These are phyloP conservation scores for Nicotiana noctiflora DNA, from an alignment of 257 asterid species.

Conservation along the genomic window DNA sequence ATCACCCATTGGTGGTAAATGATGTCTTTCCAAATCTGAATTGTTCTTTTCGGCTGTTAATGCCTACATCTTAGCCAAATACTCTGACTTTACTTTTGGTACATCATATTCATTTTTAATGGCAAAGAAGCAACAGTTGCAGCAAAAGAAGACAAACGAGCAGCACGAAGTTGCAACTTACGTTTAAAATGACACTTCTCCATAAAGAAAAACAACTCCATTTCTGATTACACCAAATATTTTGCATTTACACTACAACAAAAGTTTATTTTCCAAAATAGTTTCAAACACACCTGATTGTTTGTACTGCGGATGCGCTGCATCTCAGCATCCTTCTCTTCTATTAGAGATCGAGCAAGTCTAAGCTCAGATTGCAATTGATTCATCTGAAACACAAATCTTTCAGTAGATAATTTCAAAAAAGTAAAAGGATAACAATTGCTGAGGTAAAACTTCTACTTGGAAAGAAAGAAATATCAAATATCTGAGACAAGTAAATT, in stretches of 20 bases:
- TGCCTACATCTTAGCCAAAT: neutral
- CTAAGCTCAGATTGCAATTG: constrained; percentile 86
- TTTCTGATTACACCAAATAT: neutral
- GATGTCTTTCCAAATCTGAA: neutral
- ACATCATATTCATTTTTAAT: neutral
- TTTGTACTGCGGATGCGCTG: constrained; percentile 69
- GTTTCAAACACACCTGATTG: constrained; percentile 50
- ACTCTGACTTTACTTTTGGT: neutral
- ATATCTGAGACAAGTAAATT: neutral
- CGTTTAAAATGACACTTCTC: neutral
- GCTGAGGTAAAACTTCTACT: neutral
- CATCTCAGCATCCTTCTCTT: constrained; percentile 82
- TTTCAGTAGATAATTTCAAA: neutral
- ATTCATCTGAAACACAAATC: constrained; percentile 57
- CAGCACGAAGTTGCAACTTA: neutral
- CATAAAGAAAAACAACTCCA: neutral
- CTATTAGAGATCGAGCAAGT: constrained; percentile 88
- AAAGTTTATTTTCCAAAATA: neutral
- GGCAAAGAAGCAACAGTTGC: neutral
- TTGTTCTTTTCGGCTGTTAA: neutral
- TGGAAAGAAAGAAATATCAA: neutral
- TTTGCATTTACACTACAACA: neutral
- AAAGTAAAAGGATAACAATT: neutral
- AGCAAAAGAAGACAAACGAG: neutral
- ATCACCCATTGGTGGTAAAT: neutral